phyloP scores from a whole-genome alignment of 108 stramenopile species.

The Epithemia pelagica region DNA sequence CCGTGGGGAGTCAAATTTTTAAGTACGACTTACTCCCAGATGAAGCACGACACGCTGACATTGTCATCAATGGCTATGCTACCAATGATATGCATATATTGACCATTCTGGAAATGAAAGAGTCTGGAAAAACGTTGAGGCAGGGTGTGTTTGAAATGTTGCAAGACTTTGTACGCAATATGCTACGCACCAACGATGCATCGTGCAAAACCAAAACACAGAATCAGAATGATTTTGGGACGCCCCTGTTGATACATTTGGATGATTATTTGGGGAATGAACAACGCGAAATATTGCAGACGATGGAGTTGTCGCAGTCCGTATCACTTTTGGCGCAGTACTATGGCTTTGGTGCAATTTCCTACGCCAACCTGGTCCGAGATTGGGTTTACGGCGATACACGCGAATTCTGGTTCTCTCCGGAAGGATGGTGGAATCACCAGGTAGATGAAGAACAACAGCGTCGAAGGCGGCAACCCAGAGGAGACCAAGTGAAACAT shows the following conservation, averaged over 20 bases:
- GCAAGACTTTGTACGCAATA: constrained; percentile 50
- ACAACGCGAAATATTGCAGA: constrained; percentile 48
- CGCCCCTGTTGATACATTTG: constrained; percentile 58
- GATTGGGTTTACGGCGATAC: constrained; percentile 69
- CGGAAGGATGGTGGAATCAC: constrained; percentile 39
- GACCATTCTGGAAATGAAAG: constrained; percentile 35
- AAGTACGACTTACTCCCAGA: constrained; percentile 62
- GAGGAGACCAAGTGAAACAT: too few species aligned
- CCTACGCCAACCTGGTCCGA: constrained; percentile 65
- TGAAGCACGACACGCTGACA: constrained; percentile 54
- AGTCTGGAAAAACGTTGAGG: constrained; percentile 44
- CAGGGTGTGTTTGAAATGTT: constrained; percentile 52
- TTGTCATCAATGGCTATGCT: constrained; percentile 71
- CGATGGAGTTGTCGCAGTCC: constrained; percentile 45
- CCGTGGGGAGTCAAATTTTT: constrained; percentile 54
- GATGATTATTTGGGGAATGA: constrained; percentile 83
- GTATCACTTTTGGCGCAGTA: constrained; percentile 57
- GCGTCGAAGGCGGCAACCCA: neutral
- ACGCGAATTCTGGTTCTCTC: constrained; percentile 49
- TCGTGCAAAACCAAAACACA: too few species aligned
- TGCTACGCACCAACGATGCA: constrained; percentile 16
- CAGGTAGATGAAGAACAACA: constrained; percentile 17
- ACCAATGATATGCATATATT: constrained; percentile 81
- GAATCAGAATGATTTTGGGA: neutral
- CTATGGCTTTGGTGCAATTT: constrained; percentile 61